Conservation (phyloP, 2,329 filamentous ascomycete genomes). For the Didymella glomerata region DNA sequence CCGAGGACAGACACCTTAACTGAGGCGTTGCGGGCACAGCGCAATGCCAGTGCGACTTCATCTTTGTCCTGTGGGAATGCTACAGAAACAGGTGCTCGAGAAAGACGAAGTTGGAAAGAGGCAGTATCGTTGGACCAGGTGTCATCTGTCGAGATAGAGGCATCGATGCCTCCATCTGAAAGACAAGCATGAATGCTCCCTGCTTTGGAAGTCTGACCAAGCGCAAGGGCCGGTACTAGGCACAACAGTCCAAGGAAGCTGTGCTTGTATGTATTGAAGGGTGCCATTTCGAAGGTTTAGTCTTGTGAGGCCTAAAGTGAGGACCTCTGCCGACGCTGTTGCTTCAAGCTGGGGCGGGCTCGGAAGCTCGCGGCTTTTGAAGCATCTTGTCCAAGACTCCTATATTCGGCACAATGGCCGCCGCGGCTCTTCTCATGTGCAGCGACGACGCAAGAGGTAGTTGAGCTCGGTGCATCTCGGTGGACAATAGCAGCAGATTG, state of each 20-base stretch:
- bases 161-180: conserved; percentile 7
- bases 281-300: neutral
- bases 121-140: conserved; percentile 26
- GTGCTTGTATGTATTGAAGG: conserved; percentile 8
- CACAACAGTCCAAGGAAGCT: conserved; percentile 10
- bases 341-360: neutral
- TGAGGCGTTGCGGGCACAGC: conserved; percentile 24
- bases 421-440: conserved; percentile 3
- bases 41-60: conserved; percentile 18
- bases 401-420: conserved; percentile 5
- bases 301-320: neutral
- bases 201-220: conserved; percentile 15
- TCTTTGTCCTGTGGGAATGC: conserved; percentile 21
- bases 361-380: neutral
- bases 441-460: neutral
- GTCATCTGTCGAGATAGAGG: conserved; percentile 14
- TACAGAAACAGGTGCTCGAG: conserved; percentile 18
- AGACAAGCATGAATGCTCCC: conserved; percentile 18
- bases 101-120: conserved; percentile 21
- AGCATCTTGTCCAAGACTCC: neutral
- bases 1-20: conserved; percentile 22
- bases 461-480: conserved; percentile 4
- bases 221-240: conserved; percentile 8
- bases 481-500: neutral
- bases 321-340: neutral